Evolutionary conservation across 139 green algal species (phyloP), one percentile per base, ranked within the genome.

Genomic region (Nannochloris sp.): DNA sequence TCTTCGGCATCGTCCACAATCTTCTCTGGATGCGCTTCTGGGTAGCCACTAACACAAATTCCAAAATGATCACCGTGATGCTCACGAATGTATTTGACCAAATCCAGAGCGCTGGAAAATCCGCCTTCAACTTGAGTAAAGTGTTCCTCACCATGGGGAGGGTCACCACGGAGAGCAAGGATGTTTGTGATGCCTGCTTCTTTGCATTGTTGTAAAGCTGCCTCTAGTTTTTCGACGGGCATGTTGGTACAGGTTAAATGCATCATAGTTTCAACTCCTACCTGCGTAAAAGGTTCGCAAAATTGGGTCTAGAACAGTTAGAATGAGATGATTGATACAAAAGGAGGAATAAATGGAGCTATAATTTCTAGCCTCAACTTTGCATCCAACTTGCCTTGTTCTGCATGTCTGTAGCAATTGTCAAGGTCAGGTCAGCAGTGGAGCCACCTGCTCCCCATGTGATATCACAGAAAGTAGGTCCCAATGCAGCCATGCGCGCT

Each of bases 171-270:
- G 54, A 98, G 78, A 4, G 92, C 92, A 27, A 98, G 83, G 55
- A 98, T 95, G 78, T 98, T 98, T 48, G 87, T 74, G 24, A 98
- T 85, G 35, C 92, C 92, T 2, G 65, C 64, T 60, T 90, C 84
- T 67, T 94, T 92, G 32, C 88, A 74, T 81, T 92, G 69, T 51
- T 73, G 53, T 24, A 98, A 81, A 3, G 92, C 91, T 13, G 81
- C 66, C n/a, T 91, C 65, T 45, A 98, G 78, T 69, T 89, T 89
- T 44, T 95, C 86, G 42, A 87, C 67, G 0, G 85, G 86, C 90
- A 98, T 98, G 85, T 98, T 98, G 60, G 92, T 98, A 83, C 92
- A 98, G 4, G 92, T 98, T 38, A 98, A 75, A 77, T 98, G 92
- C 92, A 98, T 98, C 88, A 97, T 98, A 13, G 90, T 97, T 78